Conservation (phyloP, 805 yeast species). For the Candida berthetii region DNA sequence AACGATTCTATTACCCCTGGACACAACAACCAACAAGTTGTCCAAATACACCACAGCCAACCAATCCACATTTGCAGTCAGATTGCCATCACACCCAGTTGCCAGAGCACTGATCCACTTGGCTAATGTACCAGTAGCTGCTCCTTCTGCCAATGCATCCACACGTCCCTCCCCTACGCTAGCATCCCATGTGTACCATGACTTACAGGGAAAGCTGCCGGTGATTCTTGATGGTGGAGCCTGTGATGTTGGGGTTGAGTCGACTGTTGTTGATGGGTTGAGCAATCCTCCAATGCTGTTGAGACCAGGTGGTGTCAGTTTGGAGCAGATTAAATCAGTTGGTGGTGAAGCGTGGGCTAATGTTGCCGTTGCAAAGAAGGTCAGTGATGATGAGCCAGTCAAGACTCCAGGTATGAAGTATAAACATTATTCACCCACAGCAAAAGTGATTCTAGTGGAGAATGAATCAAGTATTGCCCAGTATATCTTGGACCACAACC, state of each 20-base stretch:
- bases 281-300: constrained; percentile 78
- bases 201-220: constrained; percentile 75
- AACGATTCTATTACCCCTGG: constrained; percentile 72
- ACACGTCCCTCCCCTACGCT: constrained; percentile 91
- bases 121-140: constrained; percentile 88
- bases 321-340: constrained; percentile 58
- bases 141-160: constrained; percentile 96
- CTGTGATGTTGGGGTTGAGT: constrained; percentile 85
- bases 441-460: constrained; percentile 67
- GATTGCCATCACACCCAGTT: constrained; percentile 82
- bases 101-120: constrained; percentile 86
- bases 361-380: constrained; percentile 58
- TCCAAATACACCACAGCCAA: constrained; percentile 79
- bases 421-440: constrained; percentile 89
- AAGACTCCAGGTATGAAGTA: constrained; percentile 98
- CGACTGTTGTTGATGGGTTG: constrained; percentile 91
- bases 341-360: constrained; percentile 71
- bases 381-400: constrained; percentile 61
- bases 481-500: constrained; percentile 23
- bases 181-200: constrained; percentile 82
- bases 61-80: constrained; percentile 86
- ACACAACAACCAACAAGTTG: constrained; percentile 36
- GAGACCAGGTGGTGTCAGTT: constrained; percentile 90
- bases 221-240: constrained; percentile 87
- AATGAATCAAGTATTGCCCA: constrained; percentile 21